Conservation (phyloP, 2,329 filamentous ascomycete species). For the Penicillium expansum region DNA sequence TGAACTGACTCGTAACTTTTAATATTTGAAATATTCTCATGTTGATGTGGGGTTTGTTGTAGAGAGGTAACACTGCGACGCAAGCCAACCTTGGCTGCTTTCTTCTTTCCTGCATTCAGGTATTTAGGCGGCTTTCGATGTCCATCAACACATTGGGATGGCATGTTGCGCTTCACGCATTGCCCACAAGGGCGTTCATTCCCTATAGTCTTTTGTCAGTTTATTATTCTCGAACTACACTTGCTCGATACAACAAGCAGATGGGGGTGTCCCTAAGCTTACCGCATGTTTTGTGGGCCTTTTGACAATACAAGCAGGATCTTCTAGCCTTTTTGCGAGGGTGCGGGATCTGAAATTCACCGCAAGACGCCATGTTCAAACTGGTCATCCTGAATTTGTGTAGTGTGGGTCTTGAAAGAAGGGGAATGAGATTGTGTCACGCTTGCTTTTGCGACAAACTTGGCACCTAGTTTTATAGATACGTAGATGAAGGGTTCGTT, state of each 20-base stretch:
- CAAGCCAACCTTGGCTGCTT: neutral
- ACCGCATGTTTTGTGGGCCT: slow-evolving; percentile 17
- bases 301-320: slow-evolving; percentile 14
- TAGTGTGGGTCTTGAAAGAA: neutral
- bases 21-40: neutral
- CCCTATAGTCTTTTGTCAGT: slow-evolving; percentile 3
- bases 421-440: too few species aligned
- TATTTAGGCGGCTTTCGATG: slow-evolving; percentile 13
- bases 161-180: slow-evolving; percentile 6
- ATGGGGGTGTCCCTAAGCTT: neutral
- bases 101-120: neutral
- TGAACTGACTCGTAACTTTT: neutral
- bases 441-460: neutral
- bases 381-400: neutral
- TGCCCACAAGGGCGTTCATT: slow-evolving; percentile 13
- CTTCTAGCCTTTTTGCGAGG: slow-evolving; percentile 10
- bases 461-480: neutral
- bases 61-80: neutral
- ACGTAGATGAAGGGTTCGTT: neutral
- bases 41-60: neutral
- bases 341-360: neutral
- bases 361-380: neutral
- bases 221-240: neutral
- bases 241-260: neutral
- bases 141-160: slow-evolving; percentile 11